Conservation (phyloP, 2,329 filamentous ascomycete genomes). For the Rhynchosporium agropyri region DNA sequence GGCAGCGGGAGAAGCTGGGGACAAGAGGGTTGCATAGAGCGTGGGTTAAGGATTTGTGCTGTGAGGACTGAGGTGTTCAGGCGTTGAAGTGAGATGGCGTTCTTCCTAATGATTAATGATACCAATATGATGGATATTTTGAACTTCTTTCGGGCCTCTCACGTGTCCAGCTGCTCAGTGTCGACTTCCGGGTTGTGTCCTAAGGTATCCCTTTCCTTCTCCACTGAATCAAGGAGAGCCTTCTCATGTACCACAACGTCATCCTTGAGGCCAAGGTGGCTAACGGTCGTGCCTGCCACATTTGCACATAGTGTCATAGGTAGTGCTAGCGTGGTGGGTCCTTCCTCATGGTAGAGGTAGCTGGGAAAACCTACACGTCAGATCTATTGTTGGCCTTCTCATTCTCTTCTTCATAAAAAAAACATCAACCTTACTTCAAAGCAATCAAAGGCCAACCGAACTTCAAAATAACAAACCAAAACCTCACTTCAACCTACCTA, state of each 20-base stretch:
- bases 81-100: constrained; percentile 27
- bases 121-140: constrained; percentile 32
- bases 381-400: neutral
- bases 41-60: neutral
- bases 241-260: constrained; percentile 1
- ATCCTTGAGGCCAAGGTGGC: neutral
- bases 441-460: too few relatives aligned
- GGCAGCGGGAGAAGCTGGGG: constrained; percentile 37
- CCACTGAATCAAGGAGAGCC: neutral
- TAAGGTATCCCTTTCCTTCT: constrained; percentile 1
- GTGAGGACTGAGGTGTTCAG: constrained; percentile 24
- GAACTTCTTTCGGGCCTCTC: neutral
- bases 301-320: constrained; percentile 7
- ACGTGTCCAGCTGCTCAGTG: neutral
- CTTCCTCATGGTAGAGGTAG: neutral
- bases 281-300: too few relatives aligned
- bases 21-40: constrained; percentile 33
- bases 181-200: constrained; percentile 8
- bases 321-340: neutral
- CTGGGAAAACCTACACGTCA: neutral
- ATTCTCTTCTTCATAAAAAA: neutral
- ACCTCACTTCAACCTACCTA: neutral
- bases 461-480: neutral
- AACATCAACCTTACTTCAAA: neutral
- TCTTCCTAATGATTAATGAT: constrained; percentile 38